Evolutionary conservation across 805 yeast species (phyloP), one percentile per base, ranked within the genome.

Genomic region (Kluyveromyces nonfermentans): DNA sequence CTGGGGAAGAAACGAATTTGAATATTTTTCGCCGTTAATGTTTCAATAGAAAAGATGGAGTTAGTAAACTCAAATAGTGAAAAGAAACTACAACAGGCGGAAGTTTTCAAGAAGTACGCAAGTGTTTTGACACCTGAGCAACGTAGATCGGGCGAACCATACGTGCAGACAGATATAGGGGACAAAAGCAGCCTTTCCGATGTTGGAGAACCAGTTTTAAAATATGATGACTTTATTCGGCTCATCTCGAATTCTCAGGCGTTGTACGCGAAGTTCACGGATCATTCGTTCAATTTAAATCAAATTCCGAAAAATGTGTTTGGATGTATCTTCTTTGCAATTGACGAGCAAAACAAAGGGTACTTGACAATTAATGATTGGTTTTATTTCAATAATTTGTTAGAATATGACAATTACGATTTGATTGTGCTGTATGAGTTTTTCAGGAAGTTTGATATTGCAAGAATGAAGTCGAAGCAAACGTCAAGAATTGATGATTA

Each of bases 291-390:
- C 40, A 73, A 74, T 56, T 71, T 75, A 52, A 72, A 73, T 50
- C 71, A 71, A 51, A 71, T 80, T 42, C 72, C 79, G 14, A 66
- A 75, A 10, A 71, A 78, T 50, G 73, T 83, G 4, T 78, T 77
- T 60, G 84, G 83, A 5, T 72, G 89, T 47, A 77, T 90, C 40
- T 90, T 84, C 59, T 70, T 83, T 45, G 78, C 87, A 21, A 86
- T 95, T 14, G 97, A 90, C 65, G 76, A 76, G 46, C 70, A 73
- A 33, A 69, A 72, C 44, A 76, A 77, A 51, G 97, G 96, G 7
- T 79, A 72, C 46, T 70, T 86, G 40, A 72, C 76, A 21, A 68
- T 79, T 40, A 61, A 69, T 20, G 96, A 90, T 59, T 90, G 95
- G 83, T 65, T 76, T 41, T 72, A 73, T 35, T 85, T 90, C 59